These are phyloP conservation scores for Penicillium sp. DNA, from an alignment of 2,329 filamentous ascomycete species.

Conservation along the genomic window DNA sequence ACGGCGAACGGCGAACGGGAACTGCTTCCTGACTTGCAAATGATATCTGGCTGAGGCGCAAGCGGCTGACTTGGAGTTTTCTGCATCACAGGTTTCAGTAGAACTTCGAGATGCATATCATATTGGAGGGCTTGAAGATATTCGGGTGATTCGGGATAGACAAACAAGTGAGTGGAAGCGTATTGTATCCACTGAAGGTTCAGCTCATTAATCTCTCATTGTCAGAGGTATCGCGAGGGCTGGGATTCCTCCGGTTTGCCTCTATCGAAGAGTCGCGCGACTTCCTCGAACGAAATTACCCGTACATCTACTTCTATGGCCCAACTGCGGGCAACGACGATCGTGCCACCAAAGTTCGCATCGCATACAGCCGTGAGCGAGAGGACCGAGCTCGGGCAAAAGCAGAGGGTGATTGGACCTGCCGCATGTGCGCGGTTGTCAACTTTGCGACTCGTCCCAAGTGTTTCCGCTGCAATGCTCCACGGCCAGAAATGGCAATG, in stretches of 20 bases:
- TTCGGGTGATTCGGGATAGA: constrained; percentile 55
- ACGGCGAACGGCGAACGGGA: background rate
- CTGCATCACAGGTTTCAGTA: constrained; percentile 48
- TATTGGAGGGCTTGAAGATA: constrained; percentile 51
- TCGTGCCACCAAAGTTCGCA: constrained; percentile 44
- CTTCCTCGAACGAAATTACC: constrained; percentile 52
- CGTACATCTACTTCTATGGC: constrained; percentile 48
- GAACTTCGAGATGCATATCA: constrained; percentile 51
- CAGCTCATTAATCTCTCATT: background rate
- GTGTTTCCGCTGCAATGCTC: constrained; percentile 57
- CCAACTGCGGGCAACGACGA: constrained; percentile 38
- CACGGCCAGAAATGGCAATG: constrained; percentile 39
- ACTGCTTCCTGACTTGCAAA: background rate
- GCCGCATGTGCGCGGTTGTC: constrained; percentile 51
- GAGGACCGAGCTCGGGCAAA: constrained; percentile 47
- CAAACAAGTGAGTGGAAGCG: constrained; percentile 47
- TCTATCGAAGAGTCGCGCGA: constrained; percentile 46
- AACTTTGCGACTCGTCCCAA: constrained; percentile 54
- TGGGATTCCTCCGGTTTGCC: constrained; percentile 54
- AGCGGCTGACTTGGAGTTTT: constrained; percentile 30
- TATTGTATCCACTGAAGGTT: background rate
- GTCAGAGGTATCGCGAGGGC: constrained; percentile 50
- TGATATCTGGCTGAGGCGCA: constrained; percentile 4
- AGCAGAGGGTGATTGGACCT: constrained; percentile 54
- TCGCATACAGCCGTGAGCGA: constrained; percentile 51